phyloP scores from a whole-genome alignment of 768 basidiomycete species.

The Mycena amicta region DNA sequence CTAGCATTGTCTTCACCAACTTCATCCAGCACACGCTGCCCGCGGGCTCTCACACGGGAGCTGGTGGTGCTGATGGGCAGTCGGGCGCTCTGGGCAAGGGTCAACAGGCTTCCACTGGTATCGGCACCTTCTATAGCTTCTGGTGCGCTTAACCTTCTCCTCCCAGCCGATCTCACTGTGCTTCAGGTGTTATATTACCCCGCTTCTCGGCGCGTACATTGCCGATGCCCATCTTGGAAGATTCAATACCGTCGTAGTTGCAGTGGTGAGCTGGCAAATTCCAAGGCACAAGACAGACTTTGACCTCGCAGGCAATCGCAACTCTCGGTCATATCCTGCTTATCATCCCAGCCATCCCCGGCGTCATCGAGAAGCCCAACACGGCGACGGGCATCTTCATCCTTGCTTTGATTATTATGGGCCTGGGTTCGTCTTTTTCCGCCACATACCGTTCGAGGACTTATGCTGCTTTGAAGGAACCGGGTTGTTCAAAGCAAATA shows the following conservation, averaged over 20 bases:
- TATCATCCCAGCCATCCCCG: slow-evolving; percentile 63
- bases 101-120: slow-evolving; percentile 72
- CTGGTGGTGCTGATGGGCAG: slow-evolving; percentile 53
- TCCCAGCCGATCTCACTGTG: too few species aligned
- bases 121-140: slow-evolving; percentile 64
- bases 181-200: slow-evolving; percentile 63
- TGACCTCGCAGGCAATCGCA: background rate
- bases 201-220: slow-evolving; percentile 70
- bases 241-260: slow-evolving; percentile 71
- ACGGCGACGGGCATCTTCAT: slow-evolving; percentile 50
- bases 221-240: slow-evolving; percentile 75
- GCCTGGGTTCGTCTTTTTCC: too few species aligned
- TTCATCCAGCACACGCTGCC: slow-evolving; percentile 77
- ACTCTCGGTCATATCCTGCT: slow-evolving; percentile 50
- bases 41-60: slow-evolving; percentile 63
- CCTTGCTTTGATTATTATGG: slow-evolving; percentile 64
- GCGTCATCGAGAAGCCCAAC: slow-evolving; percentile 53
- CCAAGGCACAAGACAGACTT: too few species aligned
- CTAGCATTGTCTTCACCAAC: slow-evolving; percentile 46
- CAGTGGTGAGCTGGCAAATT: slow-evolving; percentile 37
- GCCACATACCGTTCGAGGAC: too few species aligned
- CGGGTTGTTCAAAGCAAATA: slow-evolving; percentile 76
- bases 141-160: too few species aligned
- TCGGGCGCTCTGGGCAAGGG: slow-evolving; percentile 70
- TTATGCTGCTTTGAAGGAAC: too few species aligned